These are phyloP conservation scores for Talaromyces sp. DNA, from an alignment of 2,329 filamentous ascomycete genomes.

Conservation along the genomic window DNA sequence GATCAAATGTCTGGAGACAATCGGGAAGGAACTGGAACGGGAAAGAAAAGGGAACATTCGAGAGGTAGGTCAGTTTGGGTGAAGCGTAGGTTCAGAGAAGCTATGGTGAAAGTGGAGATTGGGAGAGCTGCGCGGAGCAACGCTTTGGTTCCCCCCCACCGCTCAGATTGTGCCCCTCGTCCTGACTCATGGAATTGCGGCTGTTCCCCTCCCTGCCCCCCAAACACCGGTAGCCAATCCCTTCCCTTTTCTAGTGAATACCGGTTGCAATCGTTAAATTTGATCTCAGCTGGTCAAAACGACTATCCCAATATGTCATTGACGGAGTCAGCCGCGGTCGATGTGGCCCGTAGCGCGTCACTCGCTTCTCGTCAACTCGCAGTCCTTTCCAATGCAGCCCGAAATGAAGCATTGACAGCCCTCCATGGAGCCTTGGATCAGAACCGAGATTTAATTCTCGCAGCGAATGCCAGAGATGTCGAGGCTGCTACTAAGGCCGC, in stretches of 20 bases:
- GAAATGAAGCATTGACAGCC: slow-evolving; percentile 81
- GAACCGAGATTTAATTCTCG: slow-evolving; percentile 74
- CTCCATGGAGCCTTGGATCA: slow-evolving; percentile 76
- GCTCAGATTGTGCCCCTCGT: slow-evolving; percentile 10
- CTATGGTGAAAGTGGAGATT: neutral
- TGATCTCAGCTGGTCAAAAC: too few relatives aligned
- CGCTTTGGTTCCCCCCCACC: slow-evolving; percentile 9
- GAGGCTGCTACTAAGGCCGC: slow-evolving; percentile 73
- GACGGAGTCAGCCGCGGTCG: slow-evolving; percentile 77
- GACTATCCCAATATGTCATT: too few relatives aligned
- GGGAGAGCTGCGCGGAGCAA: neutral
- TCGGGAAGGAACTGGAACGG: too few relatives aligned
- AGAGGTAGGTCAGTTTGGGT: too few relatives aligned
- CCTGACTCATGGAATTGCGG: slow-evolving; percentile 7
- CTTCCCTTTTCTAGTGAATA: too few relatives aligned
- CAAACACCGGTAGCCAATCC: neutral
- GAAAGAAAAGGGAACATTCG: too few relatives aligned
- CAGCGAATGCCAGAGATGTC: slow-evolving; percentile 84
- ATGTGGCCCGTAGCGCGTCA: slow-evolving; percentile 78
- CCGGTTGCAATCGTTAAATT: too few relatives aligned
- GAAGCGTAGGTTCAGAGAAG: neutral
- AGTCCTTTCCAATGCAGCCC: slow-evolving; percentile 71
- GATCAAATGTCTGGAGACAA: too few relatives aligned
- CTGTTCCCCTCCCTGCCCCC: neutral
- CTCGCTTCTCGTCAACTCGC: slow-evolving; percentile 80